Evolutionary conservation across 495 filamentous ascomycete genomes (phyloP).

Genomic region (Xylaria grammica): DNA sequence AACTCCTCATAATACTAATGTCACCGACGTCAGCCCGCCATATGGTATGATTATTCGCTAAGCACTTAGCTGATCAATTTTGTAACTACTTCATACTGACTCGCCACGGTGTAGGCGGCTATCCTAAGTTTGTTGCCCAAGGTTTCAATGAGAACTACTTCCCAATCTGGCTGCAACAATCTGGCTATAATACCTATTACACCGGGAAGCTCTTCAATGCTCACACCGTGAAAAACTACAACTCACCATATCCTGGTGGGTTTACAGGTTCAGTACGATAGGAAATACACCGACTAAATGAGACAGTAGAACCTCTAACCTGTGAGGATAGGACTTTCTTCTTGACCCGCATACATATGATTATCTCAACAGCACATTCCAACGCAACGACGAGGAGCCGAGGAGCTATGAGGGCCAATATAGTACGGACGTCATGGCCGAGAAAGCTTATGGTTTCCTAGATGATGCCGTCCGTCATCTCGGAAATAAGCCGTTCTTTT

Average conservation of each 20-base stretch:
- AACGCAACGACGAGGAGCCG: slow-evolving; percentile 61
- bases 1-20: slow-evolving; percentile 72
- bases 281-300: too few relatives aligned
- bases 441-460: slow-evolving; percentile 65
- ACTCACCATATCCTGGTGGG: slow-evolving; percentile 58
- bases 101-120: slow-evolving; percentile 53
- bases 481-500: slow-evolving; percentile 62
- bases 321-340: slow-evolving; percentile 57
- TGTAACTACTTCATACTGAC: slow-evolving; percentile 2
- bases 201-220: slow-evolving; percentile 71
- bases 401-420: slow-evolving; percentile 62
- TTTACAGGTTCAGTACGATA: slow-evolving; percentile 53
- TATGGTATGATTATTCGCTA: slow-evolving; percentile 46
- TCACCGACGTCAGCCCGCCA: slow-evolving; percentile 67
- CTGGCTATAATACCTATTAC: slow-evolving; percentile 71
- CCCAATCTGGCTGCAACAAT: slow-evolving; percentile 67
- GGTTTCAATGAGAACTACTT: slow-evolving; percentile 69
- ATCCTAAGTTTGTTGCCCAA: slow-evolving; percentile 66
- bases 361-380: slow-evolving; percentile 67
- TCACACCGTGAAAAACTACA: slow-evolving; percentile 60
- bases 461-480: slow-evolving; percentile 60
- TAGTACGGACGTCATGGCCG: slow-evolving; percentile 63
- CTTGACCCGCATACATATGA: slow-evolving; percentile 71
- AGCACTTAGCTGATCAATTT: not conserved
- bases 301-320: not conserved